These are phyloP conservation scores for Mortierella sp. DNA, from an alignment of 371 early-diverging fungal species.

Conservation along the genomic window DNA sequence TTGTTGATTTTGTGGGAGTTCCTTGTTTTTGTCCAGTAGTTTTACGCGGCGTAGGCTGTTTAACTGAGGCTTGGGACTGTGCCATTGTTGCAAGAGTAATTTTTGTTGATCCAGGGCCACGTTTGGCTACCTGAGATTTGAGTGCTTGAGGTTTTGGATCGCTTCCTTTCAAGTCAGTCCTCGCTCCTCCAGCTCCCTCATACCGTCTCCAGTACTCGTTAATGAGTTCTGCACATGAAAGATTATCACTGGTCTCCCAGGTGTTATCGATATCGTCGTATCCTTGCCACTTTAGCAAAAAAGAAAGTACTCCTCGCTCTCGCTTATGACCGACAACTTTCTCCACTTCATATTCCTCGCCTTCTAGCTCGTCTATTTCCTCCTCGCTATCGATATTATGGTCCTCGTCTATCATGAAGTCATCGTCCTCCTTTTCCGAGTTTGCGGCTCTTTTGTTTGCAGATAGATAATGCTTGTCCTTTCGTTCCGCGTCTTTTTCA, in stretches of 20 bases:
- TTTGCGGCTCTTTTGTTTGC: neutral
- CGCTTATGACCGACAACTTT: conserved; percentile 40
- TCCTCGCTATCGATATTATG: neutral
- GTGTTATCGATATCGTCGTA: conserved; percentile 38
- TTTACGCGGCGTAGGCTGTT: neutral
- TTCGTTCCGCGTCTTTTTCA: neutral
- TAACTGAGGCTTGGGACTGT: neutral
- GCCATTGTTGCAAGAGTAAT: neutral
- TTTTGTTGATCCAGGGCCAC: conserved; percentile 2
- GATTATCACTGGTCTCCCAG: conserved; percentile 32
- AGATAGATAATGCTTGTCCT: neutral
- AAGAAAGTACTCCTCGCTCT: conserved; percentile 16
- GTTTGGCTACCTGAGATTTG: conserved; percentile 9
- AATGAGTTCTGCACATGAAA: conserved; percentile 31
- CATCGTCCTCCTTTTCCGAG: no score
- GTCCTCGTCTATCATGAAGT: neutral
- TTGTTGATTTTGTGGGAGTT: neutral
- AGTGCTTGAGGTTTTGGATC: conserved; percentile 16
- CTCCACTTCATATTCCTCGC: conserved; percentile 41
- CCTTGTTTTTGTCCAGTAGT: neutral
- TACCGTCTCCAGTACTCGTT: conserved; percentile 37
- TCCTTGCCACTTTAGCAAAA: conserved; percentile 46
- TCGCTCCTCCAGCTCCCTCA: conserved; percentile 24
- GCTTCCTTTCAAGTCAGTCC: conserved; percentile 15
- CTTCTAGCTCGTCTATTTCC: conserved; percentile 1